A percentile compares a stretch with the other conserved stretches of the same genome.
Conservation (phyloP, 1,284 basidiomycete genomes). For the Trametes pubescens region DNA sequence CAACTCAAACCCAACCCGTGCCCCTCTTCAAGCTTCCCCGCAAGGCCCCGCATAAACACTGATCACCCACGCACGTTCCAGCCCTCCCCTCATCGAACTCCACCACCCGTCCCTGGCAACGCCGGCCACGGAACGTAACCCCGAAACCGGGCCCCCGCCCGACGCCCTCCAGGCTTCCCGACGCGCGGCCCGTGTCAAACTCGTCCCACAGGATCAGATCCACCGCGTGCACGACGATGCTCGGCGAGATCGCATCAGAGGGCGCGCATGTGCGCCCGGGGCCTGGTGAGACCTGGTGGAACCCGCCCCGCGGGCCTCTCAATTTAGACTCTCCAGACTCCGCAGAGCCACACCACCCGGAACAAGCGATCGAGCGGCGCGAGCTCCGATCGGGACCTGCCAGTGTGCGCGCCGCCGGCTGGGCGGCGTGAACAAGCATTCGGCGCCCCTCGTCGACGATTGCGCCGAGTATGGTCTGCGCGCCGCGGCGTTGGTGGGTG, state of each 20-base stretch:
- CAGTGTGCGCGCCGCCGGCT: constrained; percentile 9
- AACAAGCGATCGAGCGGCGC: background rate
- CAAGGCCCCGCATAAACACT: no score
- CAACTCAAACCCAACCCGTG: no score
- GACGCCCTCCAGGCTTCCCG: no score
- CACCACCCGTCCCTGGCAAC: background rate
- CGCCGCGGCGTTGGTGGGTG: background rate
- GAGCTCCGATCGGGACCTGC: background rate
- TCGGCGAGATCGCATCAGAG: background rate
- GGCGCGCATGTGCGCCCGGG: background rate
- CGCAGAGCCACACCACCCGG: constrained; percentile 11
- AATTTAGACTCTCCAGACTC: constrained; percentile 15
- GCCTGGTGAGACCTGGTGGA: constrained; percentile 2
- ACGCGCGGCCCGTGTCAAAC: background rate
- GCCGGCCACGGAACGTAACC: no score
- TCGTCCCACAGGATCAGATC: background rate
- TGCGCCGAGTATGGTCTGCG: background rate
- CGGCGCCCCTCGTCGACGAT: background rate
- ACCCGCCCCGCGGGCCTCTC: background rate
- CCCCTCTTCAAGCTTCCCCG: no score
- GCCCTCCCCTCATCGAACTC: no score
- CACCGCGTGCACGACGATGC: background rate
- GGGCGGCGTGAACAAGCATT: background rate
- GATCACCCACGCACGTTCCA: no score
- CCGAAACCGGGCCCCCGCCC: no score